These are phyloP conservation scores for Cystobasidium tubakii DNA, from an alignment of 768 basidiomycete genomes.

Conservation along the genomic window DNA sequence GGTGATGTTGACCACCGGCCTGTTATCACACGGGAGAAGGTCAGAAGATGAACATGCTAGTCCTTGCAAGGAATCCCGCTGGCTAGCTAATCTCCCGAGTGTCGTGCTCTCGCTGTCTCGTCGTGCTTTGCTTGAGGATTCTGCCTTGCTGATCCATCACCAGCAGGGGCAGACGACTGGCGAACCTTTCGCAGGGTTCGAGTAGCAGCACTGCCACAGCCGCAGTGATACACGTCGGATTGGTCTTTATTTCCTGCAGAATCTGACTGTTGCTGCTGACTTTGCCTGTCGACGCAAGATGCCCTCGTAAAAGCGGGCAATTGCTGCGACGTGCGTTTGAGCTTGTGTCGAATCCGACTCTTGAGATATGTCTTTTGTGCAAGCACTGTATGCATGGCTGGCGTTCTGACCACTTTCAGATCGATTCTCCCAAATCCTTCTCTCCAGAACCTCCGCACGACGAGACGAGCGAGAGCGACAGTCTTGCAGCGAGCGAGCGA, in stretches of 20 bases:
- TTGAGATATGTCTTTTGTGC: too few species aligned
- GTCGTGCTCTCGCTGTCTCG: neutral
- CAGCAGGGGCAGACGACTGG: too few species aligned
- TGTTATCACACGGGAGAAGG: slow-evolving; percentile 14
- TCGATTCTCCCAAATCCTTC: neutral
- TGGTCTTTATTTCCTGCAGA: too few species aligned
- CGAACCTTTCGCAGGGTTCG: too few species aligned
- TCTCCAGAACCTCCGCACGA: neutral
- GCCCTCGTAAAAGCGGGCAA: too few species aligned
- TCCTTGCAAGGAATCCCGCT: neutral
- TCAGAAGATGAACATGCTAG: slow-evolving; percentile 1
- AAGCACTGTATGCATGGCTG: too few species aligned
- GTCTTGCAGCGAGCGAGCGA: neutral
- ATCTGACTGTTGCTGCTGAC: slow-evolving; percentile 1
- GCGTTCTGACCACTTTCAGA: too few species aligned
- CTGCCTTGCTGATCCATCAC: neutral
- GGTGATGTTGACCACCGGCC: slow-evolving; percentile 99
- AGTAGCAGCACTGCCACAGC: too few species aligned
- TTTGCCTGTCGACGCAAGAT: neutral
- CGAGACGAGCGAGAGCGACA: neutral
- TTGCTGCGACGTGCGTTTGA: too few species aligned
- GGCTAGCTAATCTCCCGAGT: neutral
- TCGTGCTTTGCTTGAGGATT: neutral
- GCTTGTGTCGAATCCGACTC: too few species aligned
- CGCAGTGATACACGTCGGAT: too few species aligned